A percentile compares a stretch with the other conserved stretches of the same genome.
These are phyloP conservation scores for Rhodotorula sp. DNA, from an alignment of 1,284 basidiomycete genomes.

Conservation along the genomic window DNA sequence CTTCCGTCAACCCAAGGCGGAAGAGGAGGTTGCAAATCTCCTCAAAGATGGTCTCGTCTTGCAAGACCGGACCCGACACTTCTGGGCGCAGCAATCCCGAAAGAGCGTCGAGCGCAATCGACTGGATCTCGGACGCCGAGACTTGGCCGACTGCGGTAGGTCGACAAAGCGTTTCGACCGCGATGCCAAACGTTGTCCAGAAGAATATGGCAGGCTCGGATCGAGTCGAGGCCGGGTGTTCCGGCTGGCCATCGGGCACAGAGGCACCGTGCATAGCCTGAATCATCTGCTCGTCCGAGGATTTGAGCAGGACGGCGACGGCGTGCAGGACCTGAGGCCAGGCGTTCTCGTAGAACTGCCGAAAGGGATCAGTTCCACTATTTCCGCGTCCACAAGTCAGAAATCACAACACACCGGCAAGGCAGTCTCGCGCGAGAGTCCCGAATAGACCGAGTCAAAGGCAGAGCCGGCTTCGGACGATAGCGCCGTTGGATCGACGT, in stretches of 20 bases:
- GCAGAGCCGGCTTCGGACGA: constrained; percentile 53
- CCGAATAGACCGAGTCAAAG: constrained; percentile 78
- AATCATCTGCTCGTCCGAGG: constrained; percentile 65
- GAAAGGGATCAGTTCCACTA: constrained; percentile 4
- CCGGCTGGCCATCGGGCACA: constrained; percentile 46
- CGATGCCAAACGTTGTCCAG: constrained; percentile 84
- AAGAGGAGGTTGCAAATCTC: constrained; percentile 87
- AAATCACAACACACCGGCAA: constrained; percentile 65
- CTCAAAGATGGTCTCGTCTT: constrained; percentile 78
- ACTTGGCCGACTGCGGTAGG: constrained; percentile 55
- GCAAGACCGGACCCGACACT: constrained; percentile 74
- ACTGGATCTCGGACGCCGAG: constrained; percentile 46
- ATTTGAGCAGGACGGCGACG: constrained; percentile 73
- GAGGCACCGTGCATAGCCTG: constrained; percentile 76
- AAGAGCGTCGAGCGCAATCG: constrained; percentile 73
- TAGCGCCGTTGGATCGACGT: constrained; percentile 76
- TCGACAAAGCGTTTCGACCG: constrained; percentile 81
- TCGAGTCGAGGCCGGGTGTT: constrained; percentile 11
- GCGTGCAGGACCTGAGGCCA: constrained; percentile 86
- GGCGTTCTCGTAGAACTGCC: constrained; percentile 82
- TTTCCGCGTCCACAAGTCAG: neutral
- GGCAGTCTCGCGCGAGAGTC: constrained; percentile 82
- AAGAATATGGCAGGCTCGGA: constrained; percentile 76
- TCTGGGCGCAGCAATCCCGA: constrained; percentile 72
- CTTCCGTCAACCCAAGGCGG: constrained; percentile 83